These are phyloP conservation scores for Cyberlindnera maritima DNA, from an alignment of 805 yeast species.

Conservation along the genomic window DNA sequence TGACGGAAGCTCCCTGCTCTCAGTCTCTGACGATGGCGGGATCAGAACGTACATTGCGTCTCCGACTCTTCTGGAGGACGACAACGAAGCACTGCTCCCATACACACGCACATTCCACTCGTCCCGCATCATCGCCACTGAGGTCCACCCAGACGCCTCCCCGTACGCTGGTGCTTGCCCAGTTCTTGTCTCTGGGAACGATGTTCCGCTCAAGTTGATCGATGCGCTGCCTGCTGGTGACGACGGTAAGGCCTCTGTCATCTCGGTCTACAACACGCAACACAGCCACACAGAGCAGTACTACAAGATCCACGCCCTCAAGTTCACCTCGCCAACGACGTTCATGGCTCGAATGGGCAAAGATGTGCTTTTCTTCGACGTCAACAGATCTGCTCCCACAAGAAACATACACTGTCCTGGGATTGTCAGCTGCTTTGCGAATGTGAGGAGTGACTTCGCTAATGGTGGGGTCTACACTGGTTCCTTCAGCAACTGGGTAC, in stretches of 20 bases:
- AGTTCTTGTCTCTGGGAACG: conserved; percentile 29
- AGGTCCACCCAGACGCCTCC: conserved; percentile 34
- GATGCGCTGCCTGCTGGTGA: conserved; percentile 21
- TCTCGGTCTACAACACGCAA: conserved; percentile 30
- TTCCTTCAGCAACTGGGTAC: conserved; percentile 32
- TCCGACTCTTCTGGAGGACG: conserved; percentile 18
- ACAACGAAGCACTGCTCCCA: conserved; percentile 28
- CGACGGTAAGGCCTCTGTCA: conserved; percentile 12
- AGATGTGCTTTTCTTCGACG: conserved; percentile 31
- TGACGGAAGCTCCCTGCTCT: conserved; percentile 37
- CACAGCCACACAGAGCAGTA: conserved; percentile 34
- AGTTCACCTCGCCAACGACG: conserved; percentile 19
- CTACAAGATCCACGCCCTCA: conserved; percentile 30
- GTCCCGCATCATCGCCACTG: conserved; percentile 32
- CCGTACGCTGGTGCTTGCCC: conserved; percentile 29
- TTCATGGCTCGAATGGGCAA: conserved; percentile 34
- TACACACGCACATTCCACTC: conserved; percentile 32
- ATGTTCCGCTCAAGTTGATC: conserved; percentile 35
- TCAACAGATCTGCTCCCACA: conserved; percentile 26
- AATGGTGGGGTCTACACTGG: conserved; percentile 28
- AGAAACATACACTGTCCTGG: conserved; percentile 11
- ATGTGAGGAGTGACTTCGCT: conserved; percentile 13
- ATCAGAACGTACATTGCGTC: conserved; percentile 37
- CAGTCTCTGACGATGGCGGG: conserved; percentile 36
- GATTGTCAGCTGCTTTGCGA: conserved; percentile 20